A percentile compares a stretch with the other conserved stretches of the same genome.
Conservation (phyloP, 306 rosid species). For the Cicer pinnatifidum region DNA sequence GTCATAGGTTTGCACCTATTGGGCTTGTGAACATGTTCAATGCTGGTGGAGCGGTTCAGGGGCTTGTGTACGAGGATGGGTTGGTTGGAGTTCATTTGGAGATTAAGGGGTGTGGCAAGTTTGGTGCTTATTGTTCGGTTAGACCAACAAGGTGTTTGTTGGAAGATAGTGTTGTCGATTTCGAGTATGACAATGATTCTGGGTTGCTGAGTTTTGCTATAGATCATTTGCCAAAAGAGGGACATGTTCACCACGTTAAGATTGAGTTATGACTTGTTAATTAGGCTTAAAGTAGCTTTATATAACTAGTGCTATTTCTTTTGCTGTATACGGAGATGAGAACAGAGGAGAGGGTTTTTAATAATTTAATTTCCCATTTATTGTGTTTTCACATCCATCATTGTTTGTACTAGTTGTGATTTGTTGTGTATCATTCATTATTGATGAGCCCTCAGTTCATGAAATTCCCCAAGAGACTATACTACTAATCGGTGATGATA, state of each 20-base stretch:
- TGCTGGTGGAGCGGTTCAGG: conserved; percentile 79
- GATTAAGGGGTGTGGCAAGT: conserved; percentile 78
- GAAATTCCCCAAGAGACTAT: not conserved
- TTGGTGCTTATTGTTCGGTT: conserved; percentile 72
- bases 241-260: conserved; percentile 57
- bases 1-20: conserved; percentile 66
- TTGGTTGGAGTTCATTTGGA: conserved; percentile 55
- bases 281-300: not conserved
- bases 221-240: conserved; percentile 67
- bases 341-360: not conserved
- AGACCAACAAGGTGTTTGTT: conserved; percentile 66
- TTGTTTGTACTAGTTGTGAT: conserved; percentile 3
- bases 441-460: not conserved
- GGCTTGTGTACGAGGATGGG: conserved; percentile 58
- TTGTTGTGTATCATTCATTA: not conserved
- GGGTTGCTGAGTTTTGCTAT: conserved; percentile 62
- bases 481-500: not conserved
- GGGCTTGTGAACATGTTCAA: conserved; percentile 86
- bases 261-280: conserved; percentile 55
- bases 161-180: conserved; percentile 53
- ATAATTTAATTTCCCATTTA: not conserved
- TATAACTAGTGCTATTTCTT: not conserved
- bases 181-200: conserved; percentile 53
- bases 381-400: not conserved
- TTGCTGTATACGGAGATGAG: not conserved